A percentile compares a stretch with the other conserved stretches of the same genome.
Evolutionary conservation across 2,329 filamentous ascomycete species (phyloP).

Genomic region (Hymenoscyphus occultus): DNA sequence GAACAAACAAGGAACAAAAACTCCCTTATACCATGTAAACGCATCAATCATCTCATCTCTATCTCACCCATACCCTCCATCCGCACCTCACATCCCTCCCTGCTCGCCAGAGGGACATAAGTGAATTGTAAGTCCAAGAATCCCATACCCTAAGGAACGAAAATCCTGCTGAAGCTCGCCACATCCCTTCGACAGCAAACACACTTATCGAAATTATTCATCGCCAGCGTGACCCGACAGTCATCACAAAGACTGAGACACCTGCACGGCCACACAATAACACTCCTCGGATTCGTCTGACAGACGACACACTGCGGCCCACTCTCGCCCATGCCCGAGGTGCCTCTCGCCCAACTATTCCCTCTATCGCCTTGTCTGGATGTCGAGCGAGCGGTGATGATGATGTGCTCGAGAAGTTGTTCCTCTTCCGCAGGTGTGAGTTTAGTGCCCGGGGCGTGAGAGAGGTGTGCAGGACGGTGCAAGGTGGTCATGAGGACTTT

Average conservation of each 20-base stretch:
- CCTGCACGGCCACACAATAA: slow-evolving; percentile 95
- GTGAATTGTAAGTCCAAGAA: no score
- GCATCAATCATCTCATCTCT: no score
- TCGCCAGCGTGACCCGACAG: slow-evolving; percentile 85
- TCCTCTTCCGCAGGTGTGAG: slow-evolving; percentile 58
- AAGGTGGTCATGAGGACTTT: slow-evolving; percentile 58
- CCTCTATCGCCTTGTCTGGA: slow-evolving; percentile 15
- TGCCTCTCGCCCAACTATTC: slow-evolving; percentile 65
- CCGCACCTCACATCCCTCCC: not conserved
- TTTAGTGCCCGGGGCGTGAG: slow-evolving; percentile 37
- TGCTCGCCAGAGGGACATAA: no score
- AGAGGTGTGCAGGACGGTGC: slow-evolving; percentile 37
- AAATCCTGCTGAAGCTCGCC: slow-evolving; percentile 84
- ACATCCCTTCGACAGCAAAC: slow-evolving; percentile 91
- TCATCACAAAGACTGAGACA: slow-evolving; percentile 95
- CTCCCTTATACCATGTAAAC: no score
- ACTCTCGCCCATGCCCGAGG: slow-evolving; percentile 67
- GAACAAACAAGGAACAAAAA: not conserved
- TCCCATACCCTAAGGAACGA: slow-evolving; percentile 58
- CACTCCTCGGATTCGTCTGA: slow-evolving; percentile 77
- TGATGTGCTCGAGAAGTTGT: slow-evolving; percentile 57
- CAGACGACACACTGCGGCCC: slow-evolving; percentile 92
- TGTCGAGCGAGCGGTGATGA: slow-evolving; percentile 41
- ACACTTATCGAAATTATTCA: slow-evolving; percentile 96
- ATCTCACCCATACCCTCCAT: not conserved